Conservation (phyloP, 306 rosid species). For the Crataegus laevigata region DNA sequence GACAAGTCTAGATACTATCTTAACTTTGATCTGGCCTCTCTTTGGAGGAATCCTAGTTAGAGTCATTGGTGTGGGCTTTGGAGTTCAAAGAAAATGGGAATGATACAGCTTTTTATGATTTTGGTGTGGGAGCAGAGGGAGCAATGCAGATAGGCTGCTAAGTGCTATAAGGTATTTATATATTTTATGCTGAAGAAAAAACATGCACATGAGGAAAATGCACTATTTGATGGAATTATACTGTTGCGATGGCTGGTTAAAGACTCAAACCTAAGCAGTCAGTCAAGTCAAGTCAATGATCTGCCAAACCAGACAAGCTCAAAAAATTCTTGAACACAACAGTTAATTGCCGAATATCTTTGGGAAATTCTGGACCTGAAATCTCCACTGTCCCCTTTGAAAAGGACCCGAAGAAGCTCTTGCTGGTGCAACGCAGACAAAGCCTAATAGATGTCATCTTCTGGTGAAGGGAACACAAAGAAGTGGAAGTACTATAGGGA, state of each 20-base stretch:
- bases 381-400: conserved; percentile 29
- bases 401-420: conserved; percentile 6
- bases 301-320: neutral
- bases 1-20: conserved; percentile 26
- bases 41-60: conserved; percentile 39
- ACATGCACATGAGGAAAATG: neutral
- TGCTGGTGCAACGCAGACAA: conserved; percentile 21
- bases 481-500: conserved; percentile 13
- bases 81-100: neutral
- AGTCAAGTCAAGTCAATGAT: conserved; percentile 13
- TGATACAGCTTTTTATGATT: neutral
- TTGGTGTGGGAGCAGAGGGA: neutral
- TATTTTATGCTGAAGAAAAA: neutral
- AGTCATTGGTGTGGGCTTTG: conserved; percentile 22
- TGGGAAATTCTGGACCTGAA: neutral
- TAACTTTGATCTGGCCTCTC: conserved; percentile 59
- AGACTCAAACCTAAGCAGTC: conserved; percentile 12
- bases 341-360: neutral
- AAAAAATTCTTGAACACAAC: neutral
- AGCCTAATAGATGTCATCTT: conserved; percentile 7
- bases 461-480: neutral
- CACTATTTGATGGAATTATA: neutral
- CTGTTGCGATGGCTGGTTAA: neutral
- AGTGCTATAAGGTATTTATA: neutral
- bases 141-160: neutral